phyloP scores from a whole-genome alignment of 1,284 basidiomycete genomes.

The Taiwanofungus camphoratus region DNA sequence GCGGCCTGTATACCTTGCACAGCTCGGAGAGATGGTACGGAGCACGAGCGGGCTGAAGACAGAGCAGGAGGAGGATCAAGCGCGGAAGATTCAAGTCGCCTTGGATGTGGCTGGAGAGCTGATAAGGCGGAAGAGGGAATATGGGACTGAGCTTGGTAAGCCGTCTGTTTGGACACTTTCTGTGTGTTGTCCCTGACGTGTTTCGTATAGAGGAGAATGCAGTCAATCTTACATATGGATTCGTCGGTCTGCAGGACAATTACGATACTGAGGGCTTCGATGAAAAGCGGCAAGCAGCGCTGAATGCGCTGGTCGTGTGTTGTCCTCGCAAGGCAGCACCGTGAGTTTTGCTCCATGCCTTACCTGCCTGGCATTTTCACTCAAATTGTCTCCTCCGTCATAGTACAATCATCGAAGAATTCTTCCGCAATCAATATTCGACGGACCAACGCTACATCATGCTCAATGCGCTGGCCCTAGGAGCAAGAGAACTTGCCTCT shows the following conservation, averaged over 20 bases:
- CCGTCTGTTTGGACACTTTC: conserved; percentile 4
- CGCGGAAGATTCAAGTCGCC: conserved; percentile 73
- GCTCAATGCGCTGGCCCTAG: conserved; percentile 80
- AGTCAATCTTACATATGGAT: conserved; percentile 70
- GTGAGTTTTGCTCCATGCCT: conserved; percentile 42
- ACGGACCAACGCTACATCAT: conserved; percentile 79
- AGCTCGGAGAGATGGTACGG: conserved; percentile 70
- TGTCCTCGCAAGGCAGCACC: conserved; percentile 72
- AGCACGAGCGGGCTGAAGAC: conserved; percentile 38
- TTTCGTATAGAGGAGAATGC: conserved; percentile 74
- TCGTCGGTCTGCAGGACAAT: conserved; percentile 78
- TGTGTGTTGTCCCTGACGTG: neutral
- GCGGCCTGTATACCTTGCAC: conserved; percentile 78
- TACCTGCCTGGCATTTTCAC: conserved; percentile 5
- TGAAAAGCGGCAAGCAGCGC: conserved; percentile 66
- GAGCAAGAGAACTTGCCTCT: conserved; percentile 80
- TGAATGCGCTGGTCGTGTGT: conserved; percentile 78
- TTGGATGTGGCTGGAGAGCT: conserved; percentile 75
- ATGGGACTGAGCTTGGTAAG: conserved; percentile 81
- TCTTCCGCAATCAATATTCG: conserved; percentile 90
- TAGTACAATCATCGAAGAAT: conserved; percentile 85
- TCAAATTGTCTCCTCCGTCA: neutral
- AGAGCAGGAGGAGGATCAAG: conserved; percentile 62
- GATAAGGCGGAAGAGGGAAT: conserved; percentile 74
- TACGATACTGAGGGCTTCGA: conserved; percentile 80